Evolutionary conservation across 2,329 filamentous ascomycete species (phyloP).

Genomic region (Alternaria postmessia): DNA sequence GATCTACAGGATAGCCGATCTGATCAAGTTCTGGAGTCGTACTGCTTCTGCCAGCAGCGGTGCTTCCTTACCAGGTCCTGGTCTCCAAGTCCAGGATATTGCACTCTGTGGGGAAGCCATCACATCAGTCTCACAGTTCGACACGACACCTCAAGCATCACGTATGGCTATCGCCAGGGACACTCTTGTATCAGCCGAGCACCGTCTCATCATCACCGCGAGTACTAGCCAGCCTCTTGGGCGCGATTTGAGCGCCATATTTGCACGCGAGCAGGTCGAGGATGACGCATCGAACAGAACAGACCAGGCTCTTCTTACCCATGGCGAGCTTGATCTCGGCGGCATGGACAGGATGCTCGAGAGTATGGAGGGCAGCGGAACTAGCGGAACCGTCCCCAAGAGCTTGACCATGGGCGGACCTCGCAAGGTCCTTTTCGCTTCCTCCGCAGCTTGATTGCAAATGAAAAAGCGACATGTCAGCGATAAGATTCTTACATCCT

Average conservation of each 20-base stretch:
- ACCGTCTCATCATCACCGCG: conserved; percentile 55
- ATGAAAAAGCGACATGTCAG: not conserved
- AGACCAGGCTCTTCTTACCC: conserved; percentile 56
- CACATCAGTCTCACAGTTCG: conserved; percentile 55
- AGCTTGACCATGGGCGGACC: conserved; percentile 42
- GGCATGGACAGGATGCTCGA: conserved; percentile 58
- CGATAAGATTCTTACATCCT: not conserved
- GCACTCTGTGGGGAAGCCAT: conserved; percentile 54
- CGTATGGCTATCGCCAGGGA: conserved; percentile 56
- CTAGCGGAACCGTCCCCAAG: conserved; percentile 28
- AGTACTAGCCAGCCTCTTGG: conserved; percentile 42
- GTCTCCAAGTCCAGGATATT: conserved; percentile 54
- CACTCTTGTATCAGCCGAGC: conserved; percentile 54
- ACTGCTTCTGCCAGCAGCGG: conserved; percentile 46
- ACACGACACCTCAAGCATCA: conserved; percentile 48
- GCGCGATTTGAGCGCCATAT: conserved; percentile 39
- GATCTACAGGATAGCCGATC: conserved; percentile 55
- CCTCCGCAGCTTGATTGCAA: conserved; percentile 34
- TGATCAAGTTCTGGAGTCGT: conserved; percentile 57
- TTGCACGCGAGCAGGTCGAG: conserved; percentile 40
- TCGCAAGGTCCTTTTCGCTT: conserved; percentile 48
- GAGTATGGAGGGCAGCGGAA: conserved; percentile 41
- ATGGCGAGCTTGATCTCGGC: conserved; percentile 57
- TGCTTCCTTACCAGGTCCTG: conserved; percentile 51
- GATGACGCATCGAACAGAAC: conserved; percentile 38